Conservation (phyloP, 257 asterid genomes). For the Euphrasia confusa region DNA sequence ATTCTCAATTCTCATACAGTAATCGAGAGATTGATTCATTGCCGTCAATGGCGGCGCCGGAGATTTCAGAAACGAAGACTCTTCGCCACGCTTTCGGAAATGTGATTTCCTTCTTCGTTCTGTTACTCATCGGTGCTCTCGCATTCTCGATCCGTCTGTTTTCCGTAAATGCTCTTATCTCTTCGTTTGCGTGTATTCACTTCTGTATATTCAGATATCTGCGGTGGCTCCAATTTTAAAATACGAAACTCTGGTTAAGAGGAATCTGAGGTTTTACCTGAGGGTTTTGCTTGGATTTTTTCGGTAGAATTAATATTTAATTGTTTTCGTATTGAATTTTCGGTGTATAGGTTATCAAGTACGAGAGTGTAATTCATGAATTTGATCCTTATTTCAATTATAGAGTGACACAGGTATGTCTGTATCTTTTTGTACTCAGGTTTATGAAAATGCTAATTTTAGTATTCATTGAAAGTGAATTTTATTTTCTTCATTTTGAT, state of each 20-base stretch:
- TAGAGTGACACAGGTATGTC: conserved; percentile 95
- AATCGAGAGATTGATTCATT: conserved; percentile 20
- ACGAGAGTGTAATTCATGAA: conserved; percentile 97
- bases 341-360: conserved; percentile 72
- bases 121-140: conserved; percentile 73
- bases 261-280: conserved; percentile 15
- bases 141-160: conserved; percentile 99
- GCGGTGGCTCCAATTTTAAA: conserved; percentile 17
- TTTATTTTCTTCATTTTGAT: too few relatives aligned
- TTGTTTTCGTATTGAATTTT: conserved; percentile 3
- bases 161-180: conserved; percentile 47
- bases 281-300: not conserved
- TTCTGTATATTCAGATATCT: conserved; percentile 10
- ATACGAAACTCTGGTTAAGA: not conserved
- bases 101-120: conserved; percentile 67
- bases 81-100: conserved; percentile 68
- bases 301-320: conserved; percentile 9
- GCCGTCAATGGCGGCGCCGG: conserved; percentile 45
- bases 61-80: conserved; percentile 22
- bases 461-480: conserved; percentile 9
- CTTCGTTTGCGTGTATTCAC: not conserved
- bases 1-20: conserved; percentile 12
- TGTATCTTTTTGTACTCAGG: conserved; percentile 18
- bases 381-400: conserved; percentile 98
- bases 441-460: conserved; percentile 6